Conservation (phyloP, 2,329 filamentous ascomycete species). For the Sphaerulina musiva region DNA sequence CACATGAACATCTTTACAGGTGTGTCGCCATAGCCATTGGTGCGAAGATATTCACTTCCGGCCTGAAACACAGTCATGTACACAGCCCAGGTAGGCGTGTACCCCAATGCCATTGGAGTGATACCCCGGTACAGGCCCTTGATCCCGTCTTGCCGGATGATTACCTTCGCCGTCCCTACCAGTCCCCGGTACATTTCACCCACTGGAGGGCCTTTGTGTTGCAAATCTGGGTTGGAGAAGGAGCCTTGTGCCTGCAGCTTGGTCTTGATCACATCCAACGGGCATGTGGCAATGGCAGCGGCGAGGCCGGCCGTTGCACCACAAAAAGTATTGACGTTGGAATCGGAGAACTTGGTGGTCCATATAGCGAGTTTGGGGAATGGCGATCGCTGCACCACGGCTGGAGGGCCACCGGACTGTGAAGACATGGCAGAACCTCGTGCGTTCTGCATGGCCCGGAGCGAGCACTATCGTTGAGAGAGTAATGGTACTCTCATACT, state of each 20-base stretch:
- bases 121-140: slow-evolving; percentile 88
- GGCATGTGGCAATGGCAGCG: slow-evolving; percentile 90
- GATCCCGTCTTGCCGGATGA: slow-evolving; percentile 82
- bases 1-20: slow-evolving; percentile 63
- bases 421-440: slow-evolving; percentile 26
- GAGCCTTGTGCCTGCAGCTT: slow-evolving; percentile 94
- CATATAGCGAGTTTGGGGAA: slow-evolving; percentile 36
- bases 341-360: slow-evolving; percentile 46
- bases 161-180: slow-evolving; percentile 75
- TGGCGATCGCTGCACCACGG: slow-evolving; percentile 23
- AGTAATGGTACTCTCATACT: slow-evolving; percentile 26
- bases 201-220: slow-evolving; percentile 34
- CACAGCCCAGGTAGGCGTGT: slow-evolving; percentile 95
- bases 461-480: slow-evolving; percentile 26
- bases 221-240: slow-evolving; percentile 49
- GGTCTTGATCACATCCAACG: slow-evolving; percentile 97
- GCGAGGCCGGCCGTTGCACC: slow-evolving; percentile 87
- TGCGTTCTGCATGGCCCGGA: slow-evolving; percentile 28
- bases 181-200: slow-evolving; percentile 72
- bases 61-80: slow-evolving; percentile 74
- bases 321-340: slow-evolving; percentile 69
- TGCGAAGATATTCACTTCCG: slow-evolving; percentile 41
- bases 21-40: slow-evolving; percentile 39
- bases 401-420: slow-evolving; percentile 26
- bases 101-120: slow-evolving; percentile 89